These are phyloP conservation scores for Zoysia matrella DNA, from an alignment of 202 grass and related monocot genomes.

Conservation along the genomic window DNA sequence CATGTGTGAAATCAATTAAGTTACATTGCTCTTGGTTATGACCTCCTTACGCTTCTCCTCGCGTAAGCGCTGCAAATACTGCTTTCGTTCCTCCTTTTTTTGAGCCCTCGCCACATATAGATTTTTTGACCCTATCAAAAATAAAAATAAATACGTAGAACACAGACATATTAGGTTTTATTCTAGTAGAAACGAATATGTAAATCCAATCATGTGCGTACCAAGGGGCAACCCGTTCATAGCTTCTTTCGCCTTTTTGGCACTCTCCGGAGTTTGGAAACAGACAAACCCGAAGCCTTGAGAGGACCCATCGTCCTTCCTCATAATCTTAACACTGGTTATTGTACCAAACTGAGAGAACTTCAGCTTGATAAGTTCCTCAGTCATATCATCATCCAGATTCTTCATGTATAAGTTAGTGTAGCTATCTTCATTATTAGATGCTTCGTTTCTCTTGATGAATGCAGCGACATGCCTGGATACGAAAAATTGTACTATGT, in stretches of 20 bases:
- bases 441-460: constrained; percentile 72
- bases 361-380: constrained; percentile 79
- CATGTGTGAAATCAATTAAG: not conserved
- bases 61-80: constrained; percentile 62
- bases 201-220: constrained; percentile 24
- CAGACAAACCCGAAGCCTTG: constrained; percentile 86
- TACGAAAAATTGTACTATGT: not conserved
- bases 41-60: constrained; percentile 79
- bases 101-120: constrained; percentile 83
- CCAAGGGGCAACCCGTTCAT: constrained; percentile 84
- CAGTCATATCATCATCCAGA: constrained; percentile 84
- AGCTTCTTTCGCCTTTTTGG: constrained; percentile 66
- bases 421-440: constrained; percentile 59
- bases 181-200: not conserved
- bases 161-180: not conserved
- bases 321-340: constrained; percentile 74
- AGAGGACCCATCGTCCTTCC: constrained; percentile 66
- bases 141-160: not conserved
- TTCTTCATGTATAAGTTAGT: constrained; percentile 96
- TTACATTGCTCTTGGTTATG: constrained; percentile 78
- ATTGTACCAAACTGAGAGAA: constrained; percentile 74
- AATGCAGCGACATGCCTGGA: constrained; percentile 72
- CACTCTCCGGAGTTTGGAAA: constrained; percentile 69
- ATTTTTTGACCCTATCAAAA: constrained; percentile 70
- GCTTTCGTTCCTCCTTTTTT: constrained; percentile 81